Base-by-base conservation (phyloP, 2,329 filamentous ascomycete genomes). In the Alternaria arbusti region DNA sequence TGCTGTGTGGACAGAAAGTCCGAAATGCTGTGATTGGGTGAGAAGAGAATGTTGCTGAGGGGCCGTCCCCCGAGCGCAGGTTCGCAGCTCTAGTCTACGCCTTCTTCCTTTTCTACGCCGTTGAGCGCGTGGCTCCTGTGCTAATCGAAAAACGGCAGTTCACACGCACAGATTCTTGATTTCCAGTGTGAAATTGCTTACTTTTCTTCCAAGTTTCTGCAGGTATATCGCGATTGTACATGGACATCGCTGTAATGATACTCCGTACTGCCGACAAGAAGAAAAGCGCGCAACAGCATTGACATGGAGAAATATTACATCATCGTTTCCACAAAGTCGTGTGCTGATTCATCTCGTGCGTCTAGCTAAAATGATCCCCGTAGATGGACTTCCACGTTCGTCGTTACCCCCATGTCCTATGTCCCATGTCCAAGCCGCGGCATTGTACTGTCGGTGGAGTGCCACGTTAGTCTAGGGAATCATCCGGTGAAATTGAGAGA, bases 21-120 rank as follows among this genome's bases (percentile, higher is more conserved):
- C 54, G 63, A 59, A 59, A 43, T 17, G 45, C n/a, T 36, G 49
- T 47, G 43, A 65, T 65, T 65, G 63, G 59, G 20, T 9, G 20
- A 25, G 4, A 50, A 58, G 49, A 54, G 23, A 51, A 40, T 49
- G 51, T 26, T 47, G 45, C 25, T 61, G 57, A 59, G 54, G 65
- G 52, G 49, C 55, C 52, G 56, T 57, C 25, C 44, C 55, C 55
- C 68, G 67, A 68, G 69, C 64, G 64, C 45, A 63, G 62, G 69
- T 68, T 70, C 66, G 70, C 61, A 70, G 67, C 52, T 54, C 54
- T 67, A 72, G 67, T 62, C 30, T 52, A 45, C 54, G 54, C 49
- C 55, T 47, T 36, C 54, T 43, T 52, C 36, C 25, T 61, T 57
- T 61, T 57, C 47, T 23, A 58, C 43, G 43, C 50, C 57, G 62